phyloP scores from a whole-genome alignment of 2,329 filamentous ascomycete genomes.

The Arthrobotrys megalospora region DNA sequence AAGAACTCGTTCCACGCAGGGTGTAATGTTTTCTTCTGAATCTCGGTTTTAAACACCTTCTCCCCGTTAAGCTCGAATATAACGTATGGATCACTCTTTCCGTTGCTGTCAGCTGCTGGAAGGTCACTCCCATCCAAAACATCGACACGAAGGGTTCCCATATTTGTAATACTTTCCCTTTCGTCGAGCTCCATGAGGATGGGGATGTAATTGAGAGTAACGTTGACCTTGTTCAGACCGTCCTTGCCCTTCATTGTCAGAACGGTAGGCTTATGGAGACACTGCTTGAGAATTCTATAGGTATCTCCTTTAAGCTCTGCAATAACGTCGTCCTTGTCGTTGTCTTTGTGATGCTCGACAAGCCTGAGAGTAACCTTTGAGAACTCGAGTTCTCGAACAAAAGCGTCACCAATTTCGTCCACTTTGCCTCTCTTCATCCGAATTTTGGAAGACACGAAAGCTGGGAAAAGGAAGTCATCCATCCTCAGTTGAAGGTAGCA shows the following conservation, averaged over 20 bases:
- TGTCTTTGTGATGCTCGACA: conserved; percentile 81
- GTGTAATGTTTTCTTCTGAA: conserved; percentile 95
- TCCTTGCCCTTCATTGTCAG: conserved; percentile 84
- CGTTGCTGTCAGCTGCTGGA: conserved; percentile 94
- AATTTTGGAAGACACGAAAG: conserved; percentile 85
- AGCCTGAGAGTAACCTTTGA: conserved; percentile 91
- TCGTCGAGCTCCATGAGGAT: conserved; percentile 94
- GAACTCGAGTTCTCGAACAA: conserved; percentile 97
- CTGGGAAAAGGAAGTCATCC: conserved; percentile 93
- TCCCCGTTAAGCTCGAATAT: conserved; percentile 92
- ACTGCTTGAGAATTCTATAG: conserved; percentile 87
- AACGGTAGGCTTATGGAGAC: conserved; percentile 85
- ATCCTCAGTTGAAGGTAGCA: conserved; percentile 89
- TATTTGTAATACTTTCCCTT: conserved; percentile 98
- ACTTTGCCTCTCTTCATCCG: conserved; percentile 79
- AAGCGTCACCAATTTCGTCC: conserved; percentile 92
- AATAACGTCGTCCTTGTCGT: conserved; percentile 80
- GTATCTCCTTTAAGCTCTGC: conserved; percentile 89
- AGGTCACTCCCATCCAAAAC: conserved; percentile 87
- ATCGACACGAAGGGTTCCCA: conserved; percentile 94
- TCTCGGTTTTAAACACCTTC: conserved; percentile 94
- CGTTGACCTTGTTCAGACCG: conserved; percentile 84
- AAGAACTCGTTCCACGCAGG: conserved; percentile 98
- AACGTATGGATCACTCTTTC: conserved; percentile 96
- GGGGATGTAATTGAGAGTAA: conserved; percentile 94